Base-by-base conservation (phyloP, 805 yeast species). In the Saturnispora galanensis region DNA sequence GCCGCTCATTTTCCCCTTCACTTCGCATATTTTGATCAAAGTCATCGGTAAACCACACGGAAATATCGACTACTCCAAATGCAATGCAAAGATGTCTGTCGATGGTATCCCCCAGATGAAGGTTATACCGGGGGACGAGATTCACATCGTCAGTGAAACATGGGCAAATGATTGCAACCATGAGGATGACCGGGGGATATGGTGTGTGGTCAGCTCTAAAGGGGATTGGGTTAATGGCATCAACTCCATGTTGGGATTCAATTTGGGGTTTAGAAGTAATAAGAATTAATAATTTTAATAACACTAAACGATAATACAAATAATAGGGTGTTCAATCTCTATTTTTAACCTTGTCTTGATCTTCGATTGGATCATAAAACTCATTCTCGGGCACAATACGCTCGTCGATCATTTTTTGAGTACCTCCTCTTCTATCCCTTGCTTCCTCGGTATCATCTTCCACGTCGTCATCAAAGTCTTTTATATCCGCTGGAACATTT, bases 171-270 rank as follows among this genome's bases (percentile, higher is more conserved):
- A 73, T 38, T 30, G 28, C 31, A 28, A 28, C 17, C 30, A 34
- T 21, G 42, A 44, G 11, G 41, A 43, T 39, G 44, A 47, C 39
- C 66, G 71, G 11, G 95, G 96, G 1, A 79, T 89, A 12, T 88
- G 93, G 80, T 89, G 97, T 63, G 81, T 90, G 3, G 85, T 95
- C 0, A 73, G 79, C 48, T 72, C 81, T 7, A 86, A 81, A 50
- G 81, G 83, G 51, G 97, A 90, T 58, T 90, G 97, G 97, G 88
- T 89, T 2, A 75, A 74, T 47, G 95, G 95, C 31, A 79, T 90
- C 45, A 90, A 89, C 56, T 89, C 85, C 53, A 70, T 89, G 47
- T 64, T 89, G 37, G 96, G 97, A 2, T 89, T 89, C 70, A 89
- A 89, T 59, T 79, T 88, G 10, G 75, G 87, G 44, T 89, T 89